Evolutionary conservation across 1,284 basidiomycete genomes (phyloP).

Genomic region (Cystobasidium sp.): DNA sequence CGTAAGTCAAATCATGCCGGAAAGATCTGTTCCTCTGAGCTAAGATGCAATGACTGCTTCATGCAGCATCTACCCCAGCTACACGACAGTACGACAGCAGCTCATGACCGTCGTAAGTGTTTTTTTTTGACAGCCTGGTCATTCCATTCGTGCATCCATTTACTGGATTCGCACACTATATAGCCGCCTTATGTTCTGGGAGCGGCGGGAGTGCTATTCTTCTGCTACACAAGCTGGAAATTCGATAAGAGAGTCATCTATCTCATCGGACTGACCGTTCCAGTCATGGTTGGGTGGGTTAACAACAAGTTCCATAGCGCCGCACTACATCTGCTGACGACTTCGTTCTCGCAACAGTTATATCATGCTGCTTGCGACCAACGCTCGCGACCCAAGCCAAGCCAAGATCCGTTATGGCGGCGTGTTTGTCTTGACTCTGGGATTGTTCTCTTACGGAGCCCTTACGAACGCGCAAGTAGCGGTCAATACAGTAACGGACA

Average conservation of each 20-base stretch:
- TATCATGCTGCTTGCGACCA: slow-evolving; percentile 50
- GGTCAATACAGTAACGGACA: slow-evolving; percentile 54
- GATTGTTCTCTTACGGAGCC: slow-evolving; percentile 54
- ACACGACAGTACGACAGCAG: slow-evolving; percentile 1
- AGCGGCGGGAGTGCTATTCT: slow-evolving; percentile 2
- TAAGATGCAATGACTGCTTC: not conserved
- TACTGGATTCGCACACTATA: not conserved
- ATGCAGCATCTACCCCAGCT: slow-evolving; percentile 7
- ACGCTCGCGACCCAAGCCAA: slow-evolving; percentile 38
- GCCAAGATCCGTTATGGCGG: slow-evolving; percentile 52
- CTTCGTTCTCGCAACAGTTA: slow-evolving; percentile 41
- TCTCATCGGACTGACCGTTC: slow-evolving; percentile 46
- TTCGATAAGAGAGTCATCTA: slow-evolving; percentile 51
- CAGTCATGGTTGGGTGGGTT: slow-evolving; percentile 46
- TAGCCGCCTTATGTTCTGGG: slow-evolving; percentile 19
- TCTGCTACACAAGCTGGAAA: slow-evolving; percentile 53
- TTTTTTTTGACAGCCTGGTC: not conserved
- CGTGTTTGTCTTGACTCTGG: slow-evolving; percentile 53
- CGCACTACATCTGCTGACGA: not conserved
- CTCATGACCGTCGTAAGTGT: slow-evolving; percentile 49
- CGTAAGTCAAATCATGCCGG: slow-evolving; percentile 54
- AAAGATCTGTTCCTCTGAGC: slow-evolving; percentile 48
- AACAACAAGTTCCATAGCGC: too few species aligned
- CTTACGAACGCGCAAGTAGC: slow-evolving; percentile 45
- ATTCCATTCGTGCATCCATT: not conserved